phyloP scores from a whole-genome alignment of 2,329 filamentous ascomycete genomes.

The Furcasterigmium sp. region DNA sequence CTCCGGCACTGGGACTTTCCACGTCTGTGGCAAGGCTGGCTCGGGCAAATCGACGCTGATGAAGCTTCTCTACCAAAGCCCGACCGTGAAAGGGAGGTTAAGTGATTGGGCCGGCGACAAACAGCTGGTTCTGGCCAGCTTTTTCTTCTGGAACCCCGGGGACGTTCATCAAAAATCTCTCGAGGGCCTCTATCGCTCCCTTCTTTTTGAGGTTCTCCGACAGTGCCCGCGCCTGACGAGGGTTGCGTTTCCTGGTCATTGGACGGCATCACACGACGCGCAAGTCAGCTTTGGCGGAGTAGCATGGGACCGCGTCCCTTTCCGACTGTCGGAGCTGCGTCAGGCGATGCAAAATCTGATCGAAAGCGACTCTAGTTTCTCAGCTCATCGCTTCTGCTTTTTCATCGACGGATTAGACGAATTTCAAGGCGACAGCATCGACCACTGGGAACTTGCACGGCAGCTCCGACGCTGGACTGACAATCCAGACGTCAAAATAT shows the following conservation, averaged over 20 bases:
- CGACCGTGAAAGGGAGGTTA: background rate
- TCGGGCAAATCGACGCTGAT: slow-evolving; percentile 10
- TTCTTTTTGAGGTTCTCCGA: slow-evolving; percentile 12
- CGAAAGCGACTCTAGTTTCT: too few species aligned
- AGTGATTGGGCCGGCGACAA: background rate
- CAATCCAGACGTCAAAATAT: too few species aligned
- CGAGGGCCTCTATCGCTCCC: slow-evolving; percentile 12
- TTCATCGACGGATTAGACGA: too few species aligned
- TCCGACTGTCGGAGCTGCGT: background rate
- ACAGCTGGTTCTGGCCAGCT: slow-evolving; percentile 4
- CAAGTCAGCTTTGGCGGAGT: too few species aligned
- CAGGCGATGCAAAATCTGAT: background rate
- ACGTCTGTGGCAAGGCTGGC: slow-evolving; percentile 10
- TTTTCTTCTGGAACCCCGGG: slow-evolving; percentile 12
- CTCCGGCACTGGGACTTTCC: background rate
- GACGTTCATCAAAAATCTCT: slow-evolving; percentile 10
- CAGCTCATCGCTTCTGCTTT: too few species aligned
- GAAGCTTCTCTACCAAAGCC: background rate
- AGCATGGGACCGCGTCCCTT: background rate
- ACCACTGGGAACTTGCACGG: too few species aligned
- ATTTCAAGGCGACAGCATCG: too few species aligned
- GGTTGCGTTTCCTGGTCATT: slow-evolving; percentile 7
- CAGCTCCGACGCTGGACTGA: too few species aligned
- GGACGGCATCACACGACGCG: background rate
- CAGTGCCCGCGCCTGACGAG: slow-evolving; percentile 11